Base-by-base conservation (phyloP, 2,329 filamentous ascomycete species). In the Didymella sp. region DNA sequence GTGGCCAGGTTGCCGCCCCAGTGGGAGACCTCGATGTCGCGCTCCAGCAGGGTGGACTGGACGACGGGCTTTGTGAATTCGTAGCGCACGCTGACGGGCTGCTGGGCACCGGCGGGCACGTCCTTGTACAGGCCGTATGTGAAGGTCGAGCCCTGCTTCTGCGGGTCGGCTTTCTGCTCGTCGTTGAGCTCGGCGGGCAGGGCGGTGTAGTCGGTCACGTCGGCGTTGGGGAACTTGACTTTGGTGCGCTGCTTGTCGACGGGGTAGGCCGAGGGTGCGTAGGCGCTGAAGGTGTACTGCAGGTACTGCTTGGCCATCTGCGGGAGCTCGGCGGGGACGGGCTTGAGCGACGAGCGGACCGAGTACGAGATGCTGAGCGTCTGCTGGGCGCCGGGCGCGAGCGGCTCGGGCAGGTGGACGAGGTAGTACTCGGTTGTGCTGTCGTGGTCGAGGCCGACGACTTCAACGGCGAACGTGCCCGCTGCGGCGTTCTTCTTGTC, bases 1-100 rank as follows among this genome's bases (percentile, higher is more conserved):
- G 93, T 92, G 1, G 95, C 95, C 51, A 98, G 79, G 74, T 99
- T 99, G 61, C 95, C 95, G 65, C 95, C 95, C 95, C 95, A 99
- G 78, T 98, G 95, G 74, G 91, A 96, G 68, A 99, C 89, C 77
- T 99, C 95, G 61, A 99, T 81, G 71, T 98, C 93, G 58, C 95
- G 89, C 78, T 98, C 91, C 58, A 99, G 82, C 15, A 86, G 81
- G 30, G 87, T 87, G 47, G 92, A 86, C 72, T 95, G 91, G 40
- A 88, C 89, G 55, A 99, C 82, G 12, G 95, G 94, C 79, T 94
- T 96, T 63, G 91, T 97, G 80, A 95, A 97, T 77, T 99, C 93
- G 78, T 96, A 98, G 60, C 95, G 90, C 50, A 97, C 88, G 64
- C 84, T 86, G 57, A 92, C 87, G 17, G 88, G 87, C 70, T 91